Evolutionary conservation across 768 basidiomycete genomes (phyloP).

Genomic region (Piloderma croceum): DNA sequence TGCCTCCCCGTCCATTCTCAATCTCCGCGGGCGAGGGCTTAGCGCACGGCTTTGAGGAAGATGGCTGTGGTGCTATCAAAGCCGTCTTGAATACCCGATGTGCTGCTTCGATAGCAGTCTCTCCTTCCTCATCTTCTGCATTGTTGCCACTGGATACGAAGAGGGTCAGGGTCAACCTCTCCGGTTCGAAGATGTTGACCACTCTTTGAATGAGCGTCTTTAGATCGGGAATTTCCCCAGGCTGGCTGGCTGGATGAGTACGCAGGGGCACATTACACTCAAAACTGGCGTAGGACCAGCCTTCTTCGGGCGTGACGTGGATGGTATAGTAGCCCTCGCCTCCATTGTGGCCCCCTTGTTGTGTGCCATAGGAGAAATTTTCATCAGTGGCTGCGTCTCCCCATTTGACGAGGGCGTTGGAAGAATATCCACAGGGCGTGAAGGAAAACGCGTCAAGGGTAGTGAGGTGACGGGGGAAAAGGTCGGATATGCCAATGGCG

Average conservation of each 20-base stretch:
- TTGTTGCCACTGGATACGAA: constrained; percentile 71
- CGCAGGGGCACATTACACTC: constrained; percentile 91
- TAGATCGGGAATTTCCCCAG: constrained; percentile 61
- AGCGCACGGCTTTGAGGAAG: neutral
- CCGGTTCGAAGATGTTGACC: constrained; percentile 89
- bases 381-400: constrained; percentile 36
- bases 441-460: constrained; percentile 91
- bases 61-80: constrained; percentile 18
- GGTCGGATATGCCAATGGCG: constrained; percentile 68
- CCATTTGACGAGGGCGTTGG: constrained; percentile 83
- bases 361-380: too few relatives aligned
- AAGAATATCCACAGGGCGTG: constrained; percentile 91
- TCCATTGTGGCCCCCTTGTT: constrained; percentile 12
- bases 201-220: constrained; percentile 81
- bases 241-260: constrained; percentile 28
- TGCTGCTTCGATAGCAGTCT: constrained; percentile 60
- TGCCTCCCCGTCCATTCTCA: constrained; percentile 11
- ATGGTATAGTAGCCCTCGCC: constrained; percentile 97
- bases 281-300: constrained; percentile 98
- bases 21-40: constrained; percentile 12
- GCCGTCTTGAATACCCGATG: constrained; percentile 72
- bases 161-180: constrained; percentile 76
- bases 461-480: constrained; percentile 77
- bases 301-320: constrained; percentile 96
- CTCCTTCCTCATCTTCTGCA: constrained; percentile 40